Conservation (phyloP, 768 basidiomycete genomes). For the Pisolithus microcarpus region DNA sequence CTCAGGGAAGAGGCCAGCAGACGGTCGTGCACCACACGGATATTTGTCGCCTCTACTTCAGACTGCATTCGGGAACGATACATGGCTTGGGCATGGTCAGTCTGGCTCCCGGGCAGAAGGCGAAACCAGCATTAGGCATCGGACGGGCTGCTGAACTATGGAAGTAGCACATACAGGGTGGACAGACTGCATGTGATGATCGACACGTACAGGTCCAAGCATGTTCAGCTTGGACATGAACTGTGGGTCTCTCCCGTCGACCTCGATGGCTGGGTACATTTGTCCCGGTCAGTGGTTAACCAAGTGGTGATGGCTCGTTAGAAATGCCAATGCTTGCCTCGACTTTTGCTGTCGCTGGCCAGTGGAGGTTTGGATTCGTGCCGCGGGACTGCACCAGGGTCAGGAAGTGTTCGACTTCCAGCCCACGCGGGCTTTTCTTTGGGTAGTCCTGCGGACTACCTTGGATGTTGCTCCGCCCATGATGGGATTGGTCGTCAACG, state of each 20-base stretch:
- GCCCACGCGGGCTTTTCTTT: conserved; percentile 44
- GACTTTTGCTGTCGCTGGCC: conserved; percentile 47
- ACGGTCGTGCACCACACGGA: conserved; percentile 40
- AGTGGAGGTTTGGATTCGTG: conserved; percentile 18
- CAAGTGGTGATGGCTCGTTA: background rate
- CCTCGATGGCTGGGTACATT: conserved; percentile 43
- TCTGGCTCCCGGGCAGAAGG: conserved; percentile 5
- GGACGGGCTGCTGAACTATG: background rate
- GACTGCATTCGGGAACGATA: conserved; percentile 49
- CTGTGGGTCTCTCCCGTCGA: conserved; percentile 65
- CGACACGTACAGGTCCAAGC: conserved; percentile 64
- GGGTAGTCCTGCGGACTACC: conserved; percentile 48
- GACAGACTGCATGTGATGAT: conserved; percentile 51
- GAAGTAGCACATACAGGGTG: conserved; percentile 35
- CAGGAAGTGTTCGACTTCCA: conserved; percentile 33
- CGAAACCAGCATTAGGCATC: background rate
- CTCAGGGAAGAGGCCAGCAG: conserved; percentile 46
- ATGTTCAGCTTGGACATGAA: conserved; percentile 56
- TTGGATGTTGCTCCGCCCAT: conserved; percentile 67
- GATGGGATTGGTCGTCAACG: background rate
- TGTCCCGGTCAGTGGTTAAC: background rate
- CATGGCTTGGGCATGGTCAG: conserved; percentile 34
- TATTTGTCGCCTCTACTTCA: conserved; percentile 45
- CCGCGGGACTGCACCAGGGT: conserved; percentile 6
- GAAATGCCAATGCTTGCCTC: conserved; percentile 29